A percentile compares a stretch with the other conserved stretches of the same genome.
phyloP scores from a whole-genome alignment of 2,329 filamentous ascomycete genomes.

The Tolypocladium cylindrosporum region DNA sequence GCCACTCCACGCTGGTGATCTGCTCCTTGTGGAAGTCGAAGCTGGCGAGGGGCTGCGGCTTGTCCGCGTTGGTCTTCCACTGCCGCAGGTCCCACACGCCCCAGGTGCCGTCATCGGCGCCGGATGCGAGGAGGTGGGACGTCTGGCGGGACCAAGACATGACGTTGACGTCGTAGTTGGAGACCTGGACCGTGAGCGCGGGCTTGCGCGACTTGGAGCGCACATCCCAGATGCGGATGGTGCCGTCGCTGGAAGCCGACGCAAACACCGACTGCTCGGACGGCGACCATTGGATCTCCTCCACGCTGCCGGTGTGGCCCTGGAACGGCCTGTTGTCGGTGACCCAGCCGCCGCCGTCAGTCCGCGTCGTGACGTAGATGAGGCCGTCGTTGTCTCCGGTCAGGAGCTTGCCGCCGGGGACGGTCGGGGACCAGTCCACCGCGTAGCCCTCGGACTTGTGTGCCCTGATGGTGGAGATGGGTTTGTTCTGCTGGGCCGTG shows the following conservation, averaged over 20 bases:
- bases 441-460: slow-evolving; percentile 94
- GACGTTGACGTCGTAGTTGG: slow-evolving; percentile 83
- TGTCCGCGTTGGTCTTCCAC: slow-evolving; percentile 62
- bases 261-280: slow-evolving; percentile 89
- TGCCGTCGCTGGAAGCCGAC: slow-evolving; percentile 87
- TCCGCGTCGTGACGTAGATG: slow-evolving; percentile 81
- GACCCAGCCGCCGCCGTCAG: slow-evolving; percentile 79
- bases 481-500: slow-evolving; percentile 76
- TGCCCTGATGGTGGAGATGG: slow-evolving; percentile 74
- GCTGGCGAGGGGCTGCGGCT: slow-evolving; percentile 75
- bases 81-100: slow-evolving; percentile 92
- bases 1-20: slow-evolving; percentile 94
- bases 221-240: slow-evolving; percentile 91
- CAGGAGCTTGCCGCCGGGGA: slow-evolving; percentile 72
- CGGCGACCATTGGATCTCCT: slow-evolving; percentile 96
- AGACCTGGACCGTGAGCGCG: slow-evolving; percentile 80
- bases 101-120: slow-evolving; percentile 89
- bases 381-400: slow-evolving; percentile 86
- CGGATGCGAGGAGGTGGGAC: slow-evolving; percentile 79
- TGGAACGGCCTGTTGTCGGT: slow-evolving; percentile 77
- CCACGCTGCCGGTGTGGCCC: slow-evolving; percentile 76
- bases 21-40: slow-evolving; percentile 96
- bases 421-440: slow-evolving; percentile 81
- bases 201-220: slow-evolving; percentile 81
- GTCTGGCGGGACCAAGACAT: slow-evolving; percentile 91